Evolutionary conservation across 768 basidiomycete genomes (phyloP).

Genomic region (Mycena galopus): DNA sequence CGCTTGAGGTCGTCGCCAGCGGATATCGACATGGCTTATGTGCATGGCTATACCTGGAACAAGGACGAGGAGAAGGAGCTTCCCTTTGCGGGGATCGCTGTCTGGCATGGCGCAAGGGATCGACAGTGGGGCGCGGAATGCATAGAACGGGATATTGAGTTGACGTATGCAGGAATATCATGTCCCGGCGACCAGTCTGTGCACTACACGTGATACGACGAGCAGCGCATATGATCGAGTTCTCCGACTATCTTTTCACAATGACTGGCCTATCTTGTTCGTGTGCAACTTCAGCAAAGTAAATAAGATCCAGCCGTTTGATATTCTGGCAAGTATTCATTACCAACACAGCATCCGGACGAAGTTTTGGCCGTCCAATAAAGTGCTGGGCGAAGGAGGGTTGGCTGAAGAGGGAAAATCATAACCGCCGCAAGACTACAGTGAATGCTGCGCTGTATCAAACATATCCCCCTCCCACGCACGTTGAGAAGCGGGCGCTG

Average conservation of each 20-base stretch:
- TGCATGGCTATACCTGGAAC: constrained; percentile 10
- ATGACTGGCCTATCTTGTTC: no score
- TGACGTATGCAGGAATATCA: background rate
- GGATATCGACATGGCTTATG: constrained; percentile 8
- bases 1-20: constrained; percentile 6
- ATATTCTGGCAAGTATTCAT: no score
- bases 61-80: constrained; percentile 6
- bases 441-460: constrained; percentile 10
- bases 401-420: no score
- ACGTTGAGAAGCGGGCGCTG: constrained; percentile 58
- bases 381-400: no score
- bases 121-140: background rate
- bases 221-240: no score
- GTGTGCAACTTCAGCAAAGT: no score
- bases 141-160: no score
- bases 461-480: constrained; percentile 74
- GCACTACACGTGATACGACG: constrained; percentile 1
- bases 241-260: no score
- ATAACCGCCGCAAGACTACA: background rate
- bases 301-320: no score
- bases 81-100: constrained; percentile 7
- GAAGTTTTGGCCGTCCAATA: no score
- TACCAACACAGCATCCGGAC: no score
- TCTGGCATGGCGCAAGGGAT: background rate
- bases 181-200: constrained; percentile 12